Evolutionary conservation across 257 asterid species (phyloP), one percentile per base, ranked within the genome.

Genomic region (Ajuga chamaepitys): DNA sequence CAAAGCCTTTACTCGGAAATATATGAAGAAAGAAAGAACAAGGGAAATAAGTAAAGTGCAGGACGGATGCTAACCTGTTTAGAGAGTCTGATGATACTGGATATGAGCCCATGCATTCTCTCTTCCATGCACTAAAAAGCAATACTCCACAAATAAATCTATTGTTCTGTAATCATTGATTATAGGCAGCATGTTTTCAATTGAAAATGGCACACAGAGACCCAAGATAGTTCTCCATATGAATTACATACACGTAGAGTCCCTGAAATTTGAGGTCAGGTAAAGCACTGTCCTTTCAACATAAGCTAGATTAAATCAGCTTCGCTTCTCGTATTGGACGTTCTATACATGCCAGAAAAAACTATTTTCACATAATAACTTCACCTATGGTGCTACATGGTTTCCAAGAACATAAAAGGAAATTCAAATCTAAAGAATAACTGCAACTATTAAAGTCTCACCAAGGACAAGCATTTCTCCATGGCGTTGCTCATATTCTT

Each of bases 101-200:
- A 66, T 75, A 94, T 76, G 68, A 94, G 77, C 40, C 94, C 92
- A 17, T 95, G 96, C 87, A 94, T 64, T 76, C 97, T 88, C 81
- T 90, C 99, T 74, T 94, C 99, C 74, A 90, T 88, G 22, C 89
- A 84, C 99, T 94, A 66, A 58, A 79, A 79, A 64, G 71, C 53
- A 73, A 64, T 13, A 72, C 48, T 52, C 58, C 63, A 66, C 28
- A 67, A 53, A 44, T 58, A 22, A 68, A 62, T 55, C 61, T 55
- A 62, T 54, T 32, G 40, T 66, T 58, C 68, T 25, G 44, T 18
- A n/a, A n/a, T n/a, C n/a, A n/a, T n/a, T n/a, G n/a, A n/a, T n/a
- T n/a, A n/a, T n/a, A n/a, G n/a, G n/a, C n/a, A n/a, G n/a, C n/a
- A 13, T 10, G 48, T 70, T 45, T 44, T 53, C 45, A 10, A 30